Base-by-base conservation (phyloP, 768 basidiomycete species). In the Termitomyces sp. region DNA sequence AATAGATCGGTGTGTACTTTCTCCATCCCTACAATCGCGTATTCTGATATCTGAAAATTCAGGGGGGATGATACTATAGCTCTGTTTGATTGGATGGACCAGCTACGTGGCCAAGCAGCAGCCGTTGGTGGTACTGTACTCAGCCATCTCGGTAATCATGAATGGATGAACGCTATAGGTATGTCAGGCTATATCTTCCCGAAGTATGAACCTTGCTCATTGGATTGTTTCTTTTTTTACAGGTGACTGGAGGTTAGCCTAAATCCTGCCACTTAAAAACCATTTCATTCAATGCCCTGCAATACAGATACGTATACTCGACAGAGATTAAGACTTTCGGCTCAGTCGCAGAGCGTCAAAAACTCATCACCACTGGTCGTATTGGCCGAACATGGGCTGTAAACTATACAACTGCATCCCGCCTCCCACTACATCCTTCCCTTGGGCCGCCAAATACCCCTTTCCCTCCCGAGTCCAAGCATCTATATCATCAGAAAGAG, bases 111-210 rank as follows among this genome's bases (percentile, higher is more conserved):
- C 8, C 86, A 98, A 71, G 96, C 96, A 0, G 73, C 73, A 4
- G 74, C 76, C 0, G 77, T 73, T 14, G 93, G 93, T 4, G 95
- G 92, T 2, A 81, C 79, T 4, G 81, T 99, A 14, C 70, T 96
- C 37, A 86, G 83, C 12, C 82, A 92, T 58, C 77, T 98, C 38
- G 97, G 97, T 31, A 99, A 99, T 72, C 97, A 99, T 66, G 97
- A 98, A 72, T 88, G 89, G 80, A 97, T 98, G 94, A 96, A 96
- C 65, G 86, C 84, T 14, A 87, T 93, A 61, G 90, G 90, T 88
- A 66, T 46, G 70, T 67, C 25, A 25, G 25, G 25, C 29, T 25
- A 73, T 38, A 38, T 32, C 11, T 20, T 17, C 20, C 29, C 34
- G 7, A 43, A n/a, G 63, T 17, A 42, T 42, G 29, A 40, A 43